Evolutionary conservation across 306 rosid species (phyloP).

Genomic region (Trichosanthes truncata): DNA sequence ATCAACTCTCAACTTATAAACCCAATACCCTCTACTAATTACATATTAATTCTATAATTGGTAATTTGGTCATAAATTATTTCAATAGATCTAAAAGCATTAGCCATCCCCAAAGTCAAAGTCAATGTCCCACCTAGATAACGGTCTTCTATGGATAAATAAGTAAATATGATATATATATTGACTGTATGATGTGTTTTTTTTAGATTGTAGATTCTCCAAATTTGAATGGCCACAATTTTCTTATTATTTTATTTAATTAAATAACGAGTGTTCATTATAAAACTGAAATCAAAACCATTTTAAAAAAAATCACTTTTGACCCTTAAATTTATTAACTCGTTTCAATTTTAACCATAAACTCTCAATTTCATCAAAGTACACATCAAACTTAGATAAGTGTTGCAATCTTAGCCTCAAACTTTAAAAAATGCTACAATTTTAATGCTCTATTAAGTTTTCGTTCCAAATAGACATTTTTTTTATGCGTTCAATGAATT

Average conservation of each 20-base stretch:
- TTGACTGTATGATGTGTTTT: background rate
- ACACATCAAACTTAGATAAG: too few relatives aligned
- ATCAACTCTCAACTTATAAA: too few relatives aligned
- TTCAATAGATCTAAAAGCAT: background rate
- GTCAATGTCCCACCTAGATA: background rate
- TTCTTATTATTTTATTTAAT: background rate
- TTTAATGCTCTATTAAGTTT: too few relatives aligned
- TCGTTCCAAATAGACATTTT: too few relatives aligned
- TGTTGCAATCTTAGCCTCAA: too few relatives aligned
- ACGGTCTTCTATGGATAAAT: background rate
- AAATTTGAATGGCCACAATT: background rate
- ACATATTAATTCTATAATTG: background rate
- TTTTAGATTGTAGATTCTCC: background rate
- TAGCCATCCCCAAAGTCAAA: background rate
- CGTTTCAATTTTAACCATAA: too few relatives aligned
- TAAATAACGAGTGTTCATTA: background rate
- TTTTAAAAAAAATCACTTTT: too few relatives aligned
- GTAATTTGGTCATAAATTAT: background rate
- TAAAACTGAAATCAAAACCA: background rate
- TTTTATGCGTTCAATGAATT: too few relatives aligned
- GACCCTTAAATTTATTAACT: too few relatives aligned
- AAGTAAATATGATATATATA: background rate
- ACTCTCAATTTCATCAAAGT: too few relatives aligned
- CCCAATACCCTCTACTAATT: too few relatives aligned
- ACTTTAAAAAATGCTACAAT: too few relatives aligned